Evolutionary conservation across 2,329 filamentous ascomycete species (phyloP), one percentile per base, ranked within the genome.

Genomic region (Ceratocystis albifundus): DNA sequence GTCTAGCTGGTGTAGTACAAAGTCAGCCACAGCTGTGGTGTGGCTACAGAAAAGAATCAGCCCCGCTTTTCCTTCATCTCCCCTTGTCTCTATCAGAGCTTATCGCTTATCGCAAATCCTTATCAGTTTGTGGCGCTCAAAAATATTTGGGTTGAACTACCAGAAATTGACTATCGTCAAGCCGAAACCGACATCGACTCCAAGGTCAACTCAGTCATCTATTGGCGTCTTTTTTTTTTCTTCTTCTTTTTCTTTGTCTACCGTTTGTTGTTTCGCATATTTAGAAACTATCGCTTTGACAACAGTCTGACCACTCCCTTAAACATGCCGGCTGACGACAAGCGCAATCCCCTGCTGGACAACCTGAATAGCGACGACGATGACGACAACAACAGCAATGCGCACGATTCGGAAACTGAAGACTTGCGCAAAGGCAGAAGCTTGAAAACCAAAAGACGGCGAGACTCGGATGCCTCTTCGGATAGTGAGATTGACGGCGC

Each of bases 391-490:
- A 57, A 36, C 30, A 59, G 55, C 55, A 30, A 59, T 59, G 30
- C 55, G 15, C 89, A 88, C 73, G 79, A 88, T 69, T 90, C 88
- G 0, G 87, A 88, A 25, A 77, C 73, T 30, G 82, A 86, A 59
- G 85, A 89, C 69, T 72, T 90, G 68, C 83, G 80, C 71, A 88
- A 88, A 74, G 87, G 86, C 65, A 81, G 80, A 69, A 76, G 82
- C 74, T 76, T 75, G 68, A 76, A 81, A 59, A 92, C 92, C 76
- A 79, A 87, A 70, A 80, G 84, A 71, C 88, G 83, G 73, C 73
- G 85, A 46, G 77, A 79, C 62, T 76, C 78, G 55, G 77, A 79
- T 44, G 65, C 12, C 36, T 41, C 36, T 41, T 41, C 36, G 36
- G 36, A 41, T 41, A 41, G 36, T 15, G 36, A 41, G 36, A 12